phyloP scores from a whole-genome alignment of 768 basidiomycete genomes.

The Vararia minispora region DNA sequence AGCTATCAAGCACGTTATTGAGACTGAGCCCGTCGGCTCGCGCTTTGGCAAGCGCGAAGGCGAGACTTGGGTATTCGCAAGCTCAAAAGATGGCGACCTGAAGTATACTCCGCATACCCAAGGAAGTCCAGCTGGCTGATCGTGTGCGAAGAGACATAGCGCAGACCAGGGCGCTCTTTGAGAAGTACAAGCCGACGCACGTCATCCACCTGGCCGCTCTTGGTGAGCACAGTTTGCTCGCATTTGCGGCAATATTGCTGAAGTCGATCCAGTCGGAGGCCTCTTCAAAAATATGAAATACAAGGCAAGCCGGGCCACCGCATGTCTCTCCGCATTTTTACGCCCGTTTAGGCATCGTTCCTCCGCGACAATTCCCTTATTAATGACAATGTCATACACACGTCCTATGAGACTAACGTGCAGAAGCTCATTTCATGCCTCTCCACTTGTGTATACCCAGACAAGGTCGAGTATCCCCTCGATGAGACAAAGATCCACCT shows the following conservation, averaged over 20 bases:
- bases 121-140: no score
- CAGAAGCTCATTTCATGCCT: slow-evolving; percentile 88
- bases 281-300: slow-evolving; percentile 94
- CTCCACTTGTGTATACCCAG: slow-evolving; percentile 96
- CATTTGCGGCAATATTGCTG: neutral
- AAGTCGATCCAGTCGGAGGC: slow-evolving; percentile 59
- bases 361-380: slow-evolving; percentile 91
- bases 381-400: slow-evolving; percentile 87
- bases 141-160: slow-evolving; percentile 57
- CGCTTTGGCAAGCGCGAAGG: slow-evolving; percentile 64
- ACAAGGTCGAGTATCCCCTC: slow-evolving; percentile 87
- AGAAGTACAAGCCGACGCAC: slow-evolving; percentile 90
- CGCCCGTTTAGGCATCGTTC: slow-evolving; percentile 59
- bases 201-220: slow-evolving; percentile 95
- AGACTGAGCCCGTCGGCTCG: slow-evolving; percentile 68
- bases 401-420: slow-evolving; percentile 50
- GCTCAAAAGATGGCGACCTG: slow-evolving; percentile 74
- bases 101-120: no score
- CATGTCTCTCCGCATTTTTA: neutral
- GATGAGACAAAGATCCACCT: slow-evolving; percentile 88
- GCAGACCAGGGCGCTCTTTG: slow-evolving; percentile 64
- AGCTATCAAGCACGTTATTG: slow-evolving; percentile 68
- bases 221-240: slow-evolving; percentile 34
- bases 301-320: slow-evolving; percentile 40
- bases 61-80: slow-evolving; percentile 82